A percentile compares a stretch with the other conserved stretches of the same genome.
Evolutionary conservation across 495 filamentous ascomycete species (phyloP).

Genomic region (Podospora pseudocomata): DNA sequence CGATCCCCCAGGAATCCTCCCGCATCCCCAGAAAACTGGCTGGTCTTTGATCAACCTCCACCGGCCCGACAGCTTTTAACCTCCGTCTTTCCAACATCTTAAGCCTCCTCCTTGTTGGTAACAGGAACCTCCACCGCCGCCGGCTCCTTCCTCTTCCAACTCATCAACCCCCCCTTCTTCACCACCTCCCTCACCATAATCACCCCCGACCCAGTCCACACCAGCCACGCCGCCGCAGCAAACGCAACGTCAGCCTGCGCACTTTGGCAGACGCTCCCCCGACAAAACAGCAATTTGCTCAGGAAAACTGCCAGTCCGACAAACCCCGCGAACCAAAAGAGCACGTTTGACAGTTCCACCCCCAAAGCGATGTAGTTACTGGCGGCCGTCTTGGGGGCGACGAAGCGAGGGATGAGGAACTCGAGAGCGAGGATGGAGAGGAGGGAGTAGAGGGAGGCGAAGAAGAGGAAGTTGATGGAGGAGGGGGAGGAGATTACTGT

Average conservation of each 20-base stretch:
- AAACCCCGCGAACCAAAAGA: constrained; percentile 83
- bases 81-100: background rate
- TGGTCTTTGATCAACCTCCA: no score
- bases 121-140: background rate
- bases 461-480: constrained; percentile 70
- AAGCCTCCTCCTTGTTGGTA: background rate
- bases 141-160: constrained; percentile 28
- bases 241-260: constrained; percentile 49
- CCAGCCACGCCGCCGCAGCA: constrained; percentile 38
- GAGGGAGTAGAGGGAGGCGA: constrained; percentile 61
- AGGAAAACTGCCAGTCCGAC: constrained; percentile 67
- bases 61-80: no score
- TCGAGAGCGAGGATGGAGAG: constrained; percentile 65
- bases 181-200: constrained; percentile 36
- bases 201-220: constrained; percentile 42
- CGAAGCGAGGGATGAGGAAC: constrained; percentile 56
- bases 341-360: constrained; percentile 61
- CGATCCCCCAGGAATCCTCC: background rate
- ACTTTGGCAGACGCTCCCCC: constrained; percentile 46
- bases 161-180: constrained; percentile 28
- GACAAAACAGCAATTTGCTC: constrained; percentile 50
- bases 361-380: constrained; percentile 58
- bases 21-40: no score
- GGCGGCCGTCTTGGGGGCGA: constrained; percentile 35
- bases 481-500: constrained; percentile 47